A percentile compares a stretch with the other conserved stretches of the same genome.
phyloP scores from a whole-genome alignment of 2,329 filamentous ascomycete genomes.

The Aspergillus sp. region DNA sequence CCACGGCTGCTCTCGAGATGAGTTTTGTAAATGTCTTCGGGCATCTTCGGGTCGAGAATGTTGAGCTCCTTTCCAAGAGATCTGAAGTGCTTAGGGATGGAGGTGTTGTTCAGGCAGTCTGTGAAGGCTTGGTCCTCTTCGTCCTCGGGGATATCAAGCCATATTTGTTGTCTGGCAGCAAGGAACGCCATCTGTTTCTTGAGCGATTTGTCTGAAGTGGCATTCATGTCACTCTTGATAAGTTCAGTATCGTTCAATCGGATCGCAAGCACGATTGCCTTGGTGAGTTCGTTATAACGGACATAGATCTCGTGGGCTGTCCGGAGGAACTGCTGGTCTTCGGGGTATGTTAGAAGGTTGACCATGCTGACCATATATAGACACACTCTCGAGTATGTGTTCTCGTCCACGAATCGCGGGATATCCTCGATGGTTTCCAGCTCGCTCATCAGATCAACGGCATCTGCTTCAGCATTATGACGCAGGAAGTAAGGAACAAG shows the following conservation, averaged over 20 bases:
- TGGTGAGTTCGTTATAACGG: conserved; percentile 84
- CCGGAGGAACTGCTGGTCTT: conserved; percentile 91
- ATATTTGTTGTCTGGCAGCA: conserved; percentile 85
- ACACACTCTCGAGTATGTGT: conserved; percentile 89
- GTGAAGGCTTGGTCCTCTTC: conserved; percentile 69
- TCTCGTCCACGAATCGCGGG: conserved; percentile 81
- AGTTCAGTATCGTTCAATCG: conserved; percentile 81
- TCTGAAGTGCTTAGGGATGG: conserved; percentile 88
- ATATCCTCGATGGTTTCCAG: conserved; percentile 95
- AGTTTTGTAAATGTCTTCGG: conserved; percentile 99
- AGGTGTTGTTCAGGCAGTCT: conserved; percentile 83
- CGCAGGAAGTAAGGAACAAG: conserved; percentile 93
- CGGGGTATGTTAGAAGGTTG: conserved; percentile 91
- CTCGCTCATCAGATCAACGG: conserved; percentile 94
- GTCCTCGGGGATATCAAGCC: conserved; percentile 61
- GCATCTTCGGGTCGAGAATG: conserved; percentile 91
- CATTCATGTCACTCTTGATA: conserved; percentile 75
- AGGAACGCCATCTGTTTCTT: conserved; percentile 94
- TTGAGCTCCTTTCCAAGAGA: conserved; percentile 92
- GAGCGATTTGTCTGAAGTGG: conserved; percentile 73
- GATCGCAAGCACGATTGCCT: conserved; percentile 92
- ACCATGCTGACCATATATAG: conserved; percentile 99
- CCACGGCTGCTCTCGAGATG: conserved; percentile 94
- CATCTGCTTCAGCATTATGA: conserved; percentile 97
- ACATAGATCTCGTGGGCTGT: conserved; percentile 94